These are phyloP conservation scores for Blepharisma undulans DNA, from an alignment of 169 alveolate species.

Conservation along the genomic window DNA sequence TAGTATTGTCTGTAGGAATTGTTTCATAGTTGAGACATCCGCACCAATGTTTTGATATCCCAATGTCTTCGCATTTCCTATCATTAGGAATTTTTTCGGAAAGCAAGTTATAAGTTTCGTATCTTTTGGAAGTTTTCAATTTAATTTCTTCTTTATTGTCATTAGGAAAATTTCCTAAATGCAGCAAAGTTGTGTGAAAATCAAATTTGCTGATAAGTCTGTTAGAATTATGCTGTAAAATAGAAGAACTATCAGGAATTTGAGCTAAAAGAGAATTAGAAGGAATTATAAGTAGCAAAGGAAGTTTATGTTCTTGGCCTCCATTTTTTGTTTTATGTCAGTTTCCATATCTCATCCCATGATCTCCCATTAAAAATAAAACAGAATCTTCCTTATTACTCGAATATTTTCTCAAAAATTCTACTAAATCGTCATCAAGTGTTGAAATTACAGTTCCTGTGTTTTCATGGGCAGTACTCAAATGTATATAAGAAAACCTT, in stretches of 20 bases:
- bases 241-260: not conserved
- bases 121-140: not conserved
- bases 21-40: not conserved
- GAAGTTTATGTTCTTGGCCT: slow-evolving; percentile 34
- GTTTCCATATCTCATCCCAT: slow-evolving; percentile 33
- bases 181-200: slow-evolving; percentile 13
- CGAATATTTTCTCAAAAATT: not conserved
- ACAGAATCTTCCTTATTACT: not conserved
- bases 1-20: not conserved
- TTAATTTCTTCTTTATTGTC: not conserved
- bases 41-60: slow-evolving; percentile 17
- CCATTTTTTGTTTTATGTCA: not conserved
- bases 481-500: not conserved
- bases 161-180: not conserved
- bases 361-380: slow-evolving; percentile 26
- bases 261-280: not conserved
- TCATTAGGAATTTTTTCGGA: not conserved
- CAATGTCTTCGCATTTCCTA: slow-evolving; percentile 13
- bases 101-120: not conserved
- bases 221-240: not conserved
- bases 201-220: slow-evolving; percentile 24
- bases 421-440: not conserved
- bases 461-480: not conserved
- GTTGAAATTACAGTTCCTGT: not conserved
- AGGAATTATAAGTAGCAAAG: slow-evolving; percentile 7